Evolutionary conservation across 345 rosid species (phyloP).

Genomic region (Populus euphratica): DNA sequence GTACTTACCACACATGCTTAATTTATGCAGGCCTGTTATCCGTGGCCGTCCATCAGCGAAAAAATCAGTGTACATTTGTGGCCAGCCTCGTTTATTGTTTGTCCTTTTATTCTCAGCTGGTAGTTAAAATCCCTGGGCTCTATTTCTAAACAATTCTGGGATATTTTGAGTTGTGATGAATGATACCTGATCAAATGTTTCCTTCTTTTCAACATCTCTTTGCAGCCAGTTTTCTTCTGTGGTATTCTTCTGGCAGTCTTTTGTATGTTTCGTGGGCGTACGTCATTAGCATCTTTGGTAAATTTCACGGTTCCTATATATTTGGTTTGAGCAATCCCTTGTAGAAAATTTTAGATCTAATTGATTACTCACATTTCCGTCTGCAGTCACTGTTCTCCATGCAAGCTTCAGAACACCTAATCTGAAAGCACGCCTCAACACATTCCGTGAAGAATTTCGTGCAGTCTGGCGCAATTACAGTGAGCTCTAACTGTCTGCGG

Average conservation of each 20-base stretch:
- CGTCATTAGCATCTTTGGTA: conserved; percentile 69
- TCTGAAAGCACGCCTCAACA: conserved; percentile 92
- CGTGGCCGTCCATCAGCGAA: conserved; percentile 91
- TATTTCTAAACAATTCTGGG: background rate
- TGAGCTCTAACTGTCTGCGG: conserved; percentile 39
- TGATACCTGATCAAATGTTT: conserved; percentile 4
- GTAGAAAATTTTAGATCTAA: background rate
- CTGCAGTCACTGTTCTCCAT: conserved; percentile 70
- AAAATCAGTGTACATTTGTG: conserved; percentile 74
- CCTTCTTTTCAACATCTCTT: background rate
- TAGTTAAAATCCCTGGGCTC: conserved; percentile 23
- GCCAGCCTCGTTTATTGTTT: conserved; percentile 86
- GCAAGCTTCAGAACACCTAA: conserved; percentile 93
- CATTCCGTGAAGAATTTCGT: conserved; percentile 97
- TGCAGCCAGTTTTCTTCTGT: conserved; percentile 69
- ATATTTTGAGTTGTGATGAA: background rate
- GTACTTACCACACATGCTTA: conserved; percentile 8
- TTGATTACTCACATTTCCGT: background rate
- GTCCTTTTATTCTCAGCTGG: conserved; percentile 68
- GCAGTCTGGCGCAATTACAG: conserved; percentile 98
- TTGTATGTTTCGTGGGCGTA: conserved; percentile 70
- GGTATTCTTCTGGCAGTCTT: conserved; percentile 79
- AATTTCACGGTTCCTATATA: background rate
- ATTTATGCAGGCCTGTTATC: conserved; percentile 69
- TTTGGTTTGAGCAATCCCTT: too few species aligned